phyloP scores from a whole-genome alignment of 768 basidiomycete species.

The Lentinula sp. region DNA sequence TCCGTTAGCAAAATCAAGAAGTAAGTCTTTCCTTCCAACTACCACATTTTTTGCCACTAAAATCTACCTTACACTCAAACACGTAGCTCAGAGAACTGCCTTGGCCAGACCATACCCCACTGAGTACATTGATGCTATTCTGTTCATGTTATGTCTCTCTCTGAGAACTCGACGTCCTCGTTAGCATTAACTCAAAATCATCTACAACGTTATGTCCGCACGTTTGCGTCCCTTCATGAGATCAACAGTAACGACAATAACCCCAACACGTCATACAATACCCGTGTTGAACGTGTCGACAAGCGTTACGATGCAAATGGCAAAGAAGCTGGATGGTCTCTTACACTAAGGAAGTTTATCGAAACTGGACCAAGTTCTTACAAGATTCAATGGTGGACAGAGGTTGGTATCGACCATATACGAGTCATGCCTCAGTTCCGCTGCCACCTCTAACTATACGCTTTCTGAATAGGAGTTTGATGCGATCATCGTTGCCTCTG shows the following conservation, averaged over 20 bases:
- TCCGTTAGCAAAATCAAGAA: slow-evolving; percentile 8
- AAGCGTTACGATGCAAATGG: slow-evolving; percentile 26
- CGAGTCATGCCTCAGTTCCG: no score
- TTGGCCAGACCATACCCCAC: slow-evolving; percentile 25
- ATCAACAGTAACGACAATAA: slow-evolving; percentile 37
- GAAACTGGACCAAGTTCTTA: slow-evolving; percentile 12
- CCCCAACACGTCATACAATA: slow-evolving; percentile 33
- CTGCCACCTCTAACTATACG: not conserved
- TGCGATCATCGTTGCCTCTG: slow-evolving; percentile 26
- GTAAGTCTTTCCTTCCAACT: not conserved
- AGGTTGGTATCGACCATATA: slow-evolving; percentile 17
- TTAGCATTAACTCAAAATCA: slow-evolving; percentile 27
- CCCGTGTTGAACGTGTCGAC: slow-evolving; percentile 39
- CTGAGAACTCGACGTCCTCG: not conserved
- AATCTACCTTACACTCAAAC: not conserved
- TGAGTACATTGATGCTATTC: slow-evolving; percentile 17
- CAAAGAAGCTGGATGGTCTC: slow-evolving; percentile 26
- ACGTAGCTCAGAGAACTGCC: slow-evolving; percentile 23
- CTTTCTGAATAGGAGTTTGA: slow-evolving; percentile 23
- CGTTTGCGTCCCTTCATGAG: slow-evolving; percentile 34
- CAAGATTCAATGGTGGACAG: slow-evolving; percentile 29
- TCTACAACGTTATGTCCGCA: slow-evolving; percentile 30
- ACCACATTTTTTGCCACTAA: no score
- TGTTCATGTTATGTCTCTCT: not conserved
- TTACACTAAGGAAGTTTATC: slow-evolving; percentile 26